phyloP scores from a whole-genome alignment of 2,329 filamentous ascomycete species.

The Epicoccum nigrum region DNA sequence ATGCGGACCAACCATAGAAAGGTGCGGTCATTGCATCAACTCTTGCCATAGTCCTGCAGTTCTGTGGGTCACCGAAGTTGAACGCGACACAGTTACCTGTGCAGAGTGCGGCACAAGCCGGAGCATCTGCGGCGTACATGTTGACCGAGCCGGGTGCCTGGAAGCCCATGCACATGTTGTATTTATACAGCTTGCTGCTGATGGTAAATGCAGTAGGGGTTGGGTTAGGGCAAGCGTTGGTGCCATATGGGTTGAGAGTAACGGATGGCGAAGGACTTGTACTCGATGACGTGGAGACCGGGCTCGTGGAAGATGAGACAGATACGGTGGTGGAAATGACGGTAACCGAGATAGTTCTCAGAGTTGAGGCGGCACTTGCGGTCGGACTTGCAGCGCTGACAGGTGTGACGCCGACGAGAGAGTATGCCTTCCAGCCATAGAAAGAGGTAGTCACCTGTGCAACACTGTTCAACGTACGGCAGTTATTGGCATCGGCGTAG shows the following conservation, averaged over 20 bases:
- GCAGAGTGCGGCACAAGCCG: not conserved
- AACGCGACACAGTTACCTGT: not conserved
- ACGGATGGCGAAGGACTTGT: not conserved
- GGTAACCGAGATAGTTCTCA: not conserved
- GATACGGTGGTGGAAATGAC: not conserved
- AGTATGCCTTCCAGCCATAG: conserved; percentile 5
- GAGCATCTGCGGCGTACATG: not conserved
- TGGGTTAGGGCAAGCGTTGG: conserved; percentile 2
- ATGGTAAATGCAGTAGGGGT: not conserved
- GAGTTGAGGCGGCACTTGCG: not conserved
- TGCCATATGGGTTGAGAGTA: not conserved
- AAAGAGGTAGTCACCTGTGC: not conserved
- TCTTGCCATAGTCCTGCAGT: not conserved
- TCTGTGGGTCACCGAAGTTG: not conserved
- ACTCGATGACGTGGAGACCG: not conserved
- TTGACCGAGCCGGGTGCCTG: not conserved
- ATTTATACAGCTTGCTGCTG: conserved; percentile 1
- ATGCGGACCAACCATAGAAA: not conserved
- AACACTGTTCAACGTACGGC: not conserved
- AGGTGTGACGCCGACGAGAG: not conserved
- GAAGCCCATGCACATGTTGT: conserved; percentile 1
- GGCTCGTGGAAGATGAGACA: not conserved
- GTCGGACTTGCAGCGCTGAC: not conserved
- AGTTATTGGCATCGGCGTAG: not conserved
- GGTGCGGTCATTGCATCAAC: not conserved